These are phyloP conservation scores for Akanthomyces dipterigenus DNA, from an alignment of 2,329 filamentous ascomycete genomes.

Conservation along the genomic window DNA sequence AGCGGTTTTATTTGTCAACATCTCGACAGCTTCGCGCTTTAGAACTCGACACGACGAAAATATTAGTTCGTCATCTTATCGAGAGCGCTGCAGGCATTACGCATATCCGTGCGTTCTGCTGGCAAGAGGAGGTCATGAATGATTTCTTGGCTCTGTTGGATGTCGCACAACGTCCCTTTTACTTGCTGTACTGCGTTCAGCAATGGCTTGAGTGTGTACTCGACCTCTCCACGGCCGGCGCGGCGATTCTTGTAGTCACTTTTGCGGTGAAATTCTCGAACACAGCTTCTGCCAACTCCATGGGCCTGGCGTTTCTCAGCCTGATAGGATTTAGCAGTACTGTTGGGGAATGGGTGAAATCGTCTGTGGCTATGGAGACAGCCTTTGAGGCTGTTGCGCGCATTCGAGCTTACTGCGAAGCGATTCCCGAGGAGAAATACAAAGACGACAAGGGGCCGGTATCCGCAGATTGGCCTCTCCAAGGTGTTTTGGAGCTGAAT, in stretches of 20 bases:
- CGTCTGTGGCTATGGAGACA: not conserved
- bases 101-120: constrained; percentile 49
- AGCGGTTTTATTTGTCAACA: constrained; percentile 27
- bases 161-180: constrained; percentile 45
- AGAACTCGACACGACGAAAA: constrained; percentile 28
- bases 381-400: not conserved
- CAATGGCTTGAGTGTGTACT: constrained; percentile 46
- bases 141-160: constrained; percentile 40
- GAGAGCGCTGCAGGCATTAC: constrained; percentile 39
- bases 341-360: not conserved
- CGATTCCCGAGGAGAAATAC: not conserved
- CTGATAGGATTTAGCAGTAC: not conserved
- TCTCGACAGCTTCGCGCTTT: constrained; percentile 30
- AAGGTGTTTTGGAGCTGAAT: not conserved
- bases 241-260: not conserved
- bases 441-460: not conserved
- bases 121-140: constrained; percentile 35
- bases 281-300: not conserved
- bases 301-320: not conserved
- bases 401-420: not conserved
- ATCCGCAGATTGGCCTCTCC: not conserved
- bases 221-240: constrained; percentile 25
- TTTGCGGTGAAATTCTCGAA: not conserved
- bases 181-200: constrained; percentile 48
- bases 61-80: constrained; percentile 27